Evolutionary conservation across 768 basidiomycete genomes (phyloP).

Genomic region (Tulasnella sp.): DNA sequence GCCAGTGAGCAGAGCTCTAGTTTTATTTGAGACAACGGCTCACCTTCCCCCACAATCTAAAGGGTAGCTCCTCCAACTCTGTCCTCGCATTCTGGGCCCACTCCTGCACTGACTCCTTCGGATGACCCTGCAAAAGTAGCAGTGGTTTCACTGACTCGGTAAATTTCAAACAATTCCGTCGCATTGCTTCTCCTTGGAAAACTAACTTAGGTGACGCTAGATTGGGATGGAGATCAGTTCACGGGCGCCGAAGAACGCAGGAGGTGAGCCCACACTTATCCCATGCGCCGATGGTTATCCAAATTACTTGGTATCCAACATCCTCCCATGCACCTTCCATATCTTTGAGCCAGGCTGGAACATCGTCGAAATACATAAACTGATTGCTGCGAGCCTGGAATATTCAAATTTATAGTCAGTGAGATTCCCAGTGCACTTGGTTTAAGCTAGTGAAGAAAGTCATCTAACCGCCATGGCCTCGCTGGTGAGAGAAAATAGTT

Average conservation of each 20-base stretch:
- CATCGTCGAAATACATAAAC: not conserved
- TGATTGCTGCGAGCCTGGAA: not conserved
- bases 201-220: not conserved
- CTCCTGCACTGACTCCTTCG: not conserved
- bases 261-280: not conserved
- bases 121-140: not conserved
- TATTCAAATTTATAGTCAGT: not conserved
- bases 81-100: not conserved
- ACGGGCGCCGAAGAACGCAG: too few species aligned
- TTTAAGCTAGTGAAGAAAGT: not conserved
- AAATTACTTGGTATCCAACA: not conserved
- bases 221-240: too few species aligned
- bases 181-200: not conserved
- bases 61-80: too few species aligned
- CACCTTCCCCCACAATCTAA: too few species aligned
- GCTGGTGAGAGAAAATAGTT: not conserved
- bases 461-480: not conserved
- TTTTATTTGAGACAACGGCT: too few species aligned
- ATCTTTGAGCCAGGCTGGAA: not conserved
- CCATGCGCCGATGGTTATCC: constrained; percentile 8
- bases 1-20: too few species aligned
- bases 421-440: too few species aligned
- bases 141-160: not conserved
- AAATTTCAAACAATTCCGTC: not conserved
- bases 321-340: constrained; percentile 28